phyloP scores from a whole-genome alignment of 352 stramenopile genomes.

The Globisporangium rhizosaccharum region DNA sequence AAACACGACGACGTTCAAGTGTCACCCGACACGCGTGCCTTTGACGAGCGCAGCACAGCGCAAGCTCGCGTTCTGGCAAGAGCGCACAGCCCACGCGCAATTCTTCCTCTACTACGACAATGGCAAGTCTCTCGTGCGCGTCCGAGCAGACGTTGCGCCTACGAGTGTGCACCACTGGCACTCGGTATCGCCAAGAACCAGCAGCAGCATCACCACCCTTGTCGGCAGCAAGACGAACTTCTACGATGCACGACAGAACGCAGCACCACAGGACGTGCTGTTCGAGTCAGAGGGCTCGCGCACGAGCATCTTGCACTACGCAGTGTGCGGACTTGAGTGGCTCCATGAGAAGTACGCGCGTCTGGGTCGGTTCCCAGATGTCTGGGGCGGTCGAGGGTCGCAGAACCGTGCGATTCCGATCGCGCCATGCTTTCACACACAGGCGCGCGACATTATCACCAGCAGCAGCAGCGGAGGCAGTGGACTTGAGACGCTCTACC shows the following conservation, averaged over 20 bases:
- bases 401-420: conserved; percentile 16
- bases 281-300: neutral
- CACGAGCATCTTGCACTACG: conserved; percentile 28
- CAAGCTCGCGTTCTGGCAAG: conserved; percentile 22
- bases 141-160: conserved; percentile 10
- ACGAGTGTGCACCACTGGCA: conserved; percentile 36
- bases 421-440: conserved; percentile 32
- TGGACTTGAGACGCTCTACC: conserved; percentile 15
- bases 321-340: conserved; percentile 36
- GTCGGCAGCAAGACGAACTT: conserved; percentile 20
- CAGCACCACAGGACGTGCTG: conserved; percentile 6
- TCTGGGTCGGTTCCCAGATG: conserved; percentile 19
- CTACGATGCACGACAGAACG: conserved; percentile 22
- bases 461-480: neutral
- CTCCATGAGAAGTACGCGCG: conserved; percentile 32
- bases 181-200: neutral
- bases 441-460: conserved; percentile 18
- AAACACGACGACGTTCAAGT: conserved; percentile 19
- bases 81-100: conserved; percentile 18
- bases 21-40: conserved; percentile 21
- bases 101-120: conserved; percentile 51
- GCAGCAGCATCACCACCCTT: too few species aligned
- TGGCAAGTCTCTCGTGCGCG: conserved; percentile 33
- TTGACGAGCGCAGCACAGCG: conserved; percentile 12
- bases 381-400: conserved; percentile 20